phyloP scores from a whole-genome alignment of 2,329 filamentous ascomycete species.

The Paecilomyces dactylethromorphus region DNA sequence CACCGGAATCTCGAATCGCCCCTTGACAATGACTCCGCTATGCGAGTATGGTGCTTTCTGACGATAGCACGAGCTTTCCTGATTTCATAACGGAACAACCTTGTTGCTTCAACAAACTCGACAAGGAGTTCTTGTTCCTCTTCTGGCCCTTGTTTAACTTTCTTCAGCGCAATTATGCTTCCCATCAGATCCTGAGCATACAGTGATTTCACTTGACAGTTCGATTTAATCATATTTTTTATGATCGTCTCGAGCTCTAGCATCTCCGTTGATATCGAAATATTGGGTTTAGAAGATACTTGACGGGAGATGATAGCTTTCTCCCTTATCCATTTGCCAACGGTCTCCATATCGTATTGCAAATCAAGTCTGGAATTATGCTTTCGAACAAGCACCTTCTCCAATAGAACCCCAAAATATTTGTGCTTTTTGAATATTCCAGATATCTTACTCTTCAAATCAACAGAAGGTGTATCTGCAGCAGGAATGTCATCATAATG shows the following conservation, averaged over 20 bases:
- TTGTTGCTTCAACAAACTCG: not conserved
- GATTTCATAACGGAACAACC: not conserved
- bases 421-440: not conserved
- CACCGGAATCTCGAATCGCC: conserved; percentile 27
- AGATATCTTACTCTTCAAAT: not conserved
- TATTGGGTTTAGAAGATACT: conserved; percentile 7
- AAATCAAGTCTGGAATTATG: not conserved
- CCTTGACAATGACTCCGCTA: conserved; percentile 13
- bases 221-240: not conserved
- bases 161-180: not conserved
- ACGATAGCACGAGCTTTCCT: conserved; percentile 4
- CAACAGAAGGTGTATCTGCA: conserved; percentile 29
- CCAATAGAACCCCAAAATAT: conserved; percentile 1
- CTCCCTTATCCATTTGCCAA: not conserved
- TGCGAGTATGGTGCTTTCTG: conserved; percentile 5
- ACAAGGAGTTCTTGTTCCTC: not conserved
- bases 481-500: not conserved
- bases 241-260: not conserved
- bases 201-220: not conserved
- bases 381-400: conserved; percentile 7
- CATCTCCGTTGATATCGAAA: not conserved
- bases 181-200: not conserved
- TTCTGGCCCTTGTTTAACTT: not conserved
- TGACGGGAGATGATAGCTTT: not conserved
- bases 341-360: not conserved